Base-by-base conservation (phyloP, 1,284 basidiomycete species). In the Puccinia novopanici region DNA sequence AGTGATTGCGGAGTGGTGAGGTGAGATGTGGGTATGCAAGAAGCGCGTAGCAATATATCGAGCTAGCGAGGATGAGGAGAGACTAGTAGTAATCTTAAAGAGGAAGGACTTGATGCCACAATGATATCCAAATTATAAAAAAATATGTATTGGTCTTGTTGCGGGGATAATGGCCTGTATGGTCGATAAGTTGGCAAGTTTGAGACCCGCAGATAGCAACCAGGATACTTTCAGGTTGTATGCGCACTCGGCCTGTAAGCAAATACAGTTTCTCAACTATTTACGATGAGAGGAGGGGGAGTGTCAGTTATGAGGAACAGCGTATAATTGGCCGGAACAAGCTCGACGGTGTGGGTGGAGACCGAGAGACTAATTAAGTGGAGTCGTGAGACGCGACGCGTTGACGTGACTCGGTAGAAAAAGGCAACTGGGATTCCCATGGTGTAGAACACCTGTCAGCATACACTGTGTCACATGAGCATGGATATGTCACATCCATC, bases 201-300 rank as follows among this genome's bases (percentile, higher is more conserved):
- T 19, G 59, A 27, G 12, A 37, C 13, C 15, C 59, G 17, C 17
- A 61, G 9, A 61, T 37, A 61, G 59, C 59, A 61, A 61, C 59
- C 59, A 61, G 59, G 59, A 61, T 61, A 19, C 9, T 65, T n/a
- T 40, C 37, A 42, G 61, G 15, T 19, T 65, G 37, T 65, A 65
- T 65, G 61, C 61, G 61, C 61, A 65, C 61, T 65, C 17, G 19
- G 61, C 61, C 42, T 42, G 37, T n/a, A 24, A 22, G 37, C 30
- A 37, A 37, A 61, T 61, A 37, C 52, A 54, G 52, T n/a, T 54
- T n/a, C 59, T 61, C 59, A 61, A 61, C 59, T 61, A n/a, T 13
- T 24, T 19, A 54, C 19, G 6, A 5, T 10, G 8, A 59, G 55
- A n/a, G 59, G 2, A 30, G 15, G 9, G 6, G 59, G 15, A 37